These are phyloP conservation scores for Neofusicoccum sp. DNA, from an alignment of 2,329 filamentous ascomycete species.

Conservation along the genomic window DNA sequence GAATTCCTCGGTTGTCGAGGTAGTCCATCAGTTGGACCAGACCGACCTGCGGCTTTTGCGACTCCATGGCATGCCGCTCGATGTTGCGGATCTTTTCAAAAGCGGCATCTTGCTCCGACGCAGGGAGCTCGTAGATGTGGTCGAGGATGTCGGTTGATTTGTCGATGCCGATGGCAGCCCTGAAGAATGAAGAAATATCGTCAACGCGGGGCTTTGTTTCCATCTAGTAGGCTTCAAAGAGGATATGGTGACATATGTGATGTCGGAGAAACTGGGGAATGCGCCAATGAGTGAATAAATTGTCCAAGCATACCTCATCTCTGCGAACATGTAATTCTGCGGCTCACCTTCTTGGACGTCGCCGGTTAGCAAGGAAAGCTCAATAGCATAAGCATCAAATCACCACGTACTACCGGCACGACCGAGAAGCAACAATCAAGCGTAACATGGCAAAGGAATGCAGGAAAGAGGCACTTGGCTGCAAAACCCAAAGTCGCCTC, in stretches of 20 bases:
- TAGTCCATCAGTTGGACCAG: constrained; percentile 77
- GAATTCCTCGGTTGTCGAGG: constrained; percentile 64
- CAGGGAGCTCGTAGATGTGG: constrained; percentile 75
- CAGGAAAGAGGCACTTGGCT: too few relatives aligned
- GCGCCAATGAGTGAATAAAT: not conserved
- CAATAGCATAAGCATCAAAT: too few relatives aligned
- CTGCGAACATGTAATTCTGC: constrained; percentile 90
- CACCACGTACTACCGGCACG: too few relatives aligned
- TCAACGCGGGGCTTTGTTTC: too few relatives aligned
- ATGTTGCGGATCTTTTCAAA: constrained; percentile 73
- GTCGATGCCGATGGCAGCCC: constrained; percentile 67
- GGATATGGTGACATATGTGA: too few relatives aligned
- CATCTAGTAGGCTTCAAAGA: too few relatives aligned
- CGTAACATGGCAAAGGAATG: not conserved
- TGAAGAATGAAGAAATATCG: constrained; percentile 19
- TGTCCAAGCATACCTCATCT: constrained; percentile 64
- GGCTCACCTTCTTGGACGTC: constrained; percentile 61
- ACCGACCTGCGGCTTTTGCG: constrained; percentile 79
- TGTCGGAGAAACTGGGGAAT: too few relatives aligned
- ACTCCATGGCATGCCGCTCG: constrained; percentile 75
- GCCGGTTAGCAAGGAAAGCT: not conserved
- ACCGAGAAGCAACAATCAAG: not conserved
- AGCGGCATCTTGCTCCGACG: constrained; percentile 59
- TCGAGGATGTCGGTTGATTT: constrained; percentile 80
- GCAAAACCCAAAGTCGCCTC: too few relatives aligned